These are phyloP conservation scores for Ustilago shanxiensis DNA, from an alignment of 1,284 basidiomycete genomes.

Conservation along the genomic window DNA sequence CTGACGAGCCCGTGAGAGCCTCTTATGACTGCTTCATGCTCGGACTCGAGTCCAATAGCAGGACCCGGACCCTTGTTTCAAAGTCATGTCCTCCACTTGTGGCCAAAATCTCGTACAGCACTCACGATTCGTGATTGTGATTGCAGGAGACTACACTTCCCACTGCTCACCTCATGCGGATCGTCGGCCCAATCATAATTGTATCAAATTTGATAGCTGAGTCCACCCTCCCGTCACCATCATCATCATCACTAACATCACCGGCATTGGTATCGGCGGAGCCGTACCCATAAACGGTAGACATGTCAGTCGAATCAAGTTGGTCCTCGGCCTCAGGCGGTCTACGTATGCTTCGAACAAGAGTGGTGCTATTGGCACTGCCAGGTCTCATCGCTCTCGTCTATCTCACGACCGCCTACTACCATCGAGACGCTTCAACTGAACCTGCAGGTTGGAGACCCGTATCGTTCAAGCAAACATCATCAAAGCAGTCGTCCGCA, in stretches of 20 bases:
- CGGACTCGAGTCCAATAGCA: no score
- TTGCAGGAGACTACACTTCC: neutral
- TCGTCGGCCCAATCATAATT: no score
- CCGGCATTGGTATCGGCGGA: no score
- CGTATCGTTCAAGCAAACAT: neutral
- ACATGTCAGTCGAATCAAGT: neutral
- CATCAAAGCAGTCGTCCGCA: neutral
- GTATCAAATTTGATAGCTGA: no score
- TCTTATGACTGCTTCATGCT: no score
- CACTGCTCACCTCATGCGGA: no score
- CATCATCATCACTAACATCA: neutral
- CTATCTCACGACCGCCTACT: slow-evolving; percentile 17
- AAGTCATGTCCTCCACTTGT: no score
- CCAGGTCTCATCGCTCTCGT: slow-evolving; percentile 22
- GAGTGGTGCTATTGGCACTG: slow-evolving; percentile 21
- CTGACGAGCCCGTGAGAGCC: neutral
- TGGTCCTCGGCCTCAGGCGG: neutral
- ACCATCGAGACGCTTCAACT: slow-evolving; percentile 1
- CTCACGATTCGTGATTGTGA: no score
- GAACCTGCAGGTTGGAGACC: neutral
- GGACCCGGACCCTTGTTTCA: no score
- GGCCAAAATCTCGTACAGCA: no score
- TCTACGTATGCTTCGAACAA: slow-evolving; percentile 11
- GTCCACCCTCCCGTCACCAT: no score
- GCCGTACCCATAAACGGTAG: no score